Evolutionary conservation across 148 eudicot species (phyloP), one percentile per base, ranked within the genome.

Genomic region (Cornus suecica): DNA sequence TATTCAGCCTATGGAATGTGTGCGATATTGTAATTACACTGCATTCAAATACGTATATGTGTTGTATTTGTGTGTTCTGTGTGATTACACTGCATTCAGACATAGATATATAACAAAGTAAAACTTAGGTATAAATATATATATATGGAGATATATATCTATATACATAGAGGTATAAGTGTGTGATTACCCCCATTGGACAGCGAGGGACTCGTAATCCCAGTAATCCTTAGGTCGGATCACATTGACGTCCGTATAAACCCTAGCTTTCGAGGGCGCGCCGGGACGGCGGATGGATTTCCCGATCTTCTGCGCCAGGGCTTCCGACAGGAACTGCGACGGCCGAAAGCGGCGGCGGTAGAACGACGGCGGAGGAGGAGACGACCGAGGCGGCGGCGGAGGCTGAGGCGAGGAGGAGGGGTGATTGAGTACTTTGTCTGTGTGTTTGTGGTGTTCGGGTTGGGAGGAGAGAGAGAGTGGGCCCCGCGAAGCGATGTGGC

Each of bases 281-380:
- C 97, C 98, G 31, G 98, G 88, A 60, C 94, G 91, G 87, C 94
- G 92, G 74, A 90, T 81, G 63, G 98, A 72, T 82, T 91, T 94
- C 0, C 89, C 97, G 64, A 94, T 94, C 88, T 89, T 86, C 80
- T 91, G 98, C 71, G 98, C 89, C 97, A 94, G 90, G 82, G 89
- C 85, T 72, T 84, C 93, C 4, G 84, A 16, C 13, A 74, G 29
- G 7, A 81, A 65, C 18, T 70, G 69, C 56, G 82, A 24, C 77
- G 66, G 72, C 69, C 64, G 82, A 45, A 69, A 81, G 79, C 80
- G 52, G 75, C 20, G 27, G 1, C 25, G n/a, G 25, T 78, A 78
- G 11, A 63, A 78, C 28, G 73, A 48, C 24, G 78, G 70, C 20
- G 66, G 80, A 29, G 41, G 23, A 14, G 70, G 84, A 6, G 61